Conservation (phyloP, 805 yeast species). For the Metschnikowia koreensis region DNA sequence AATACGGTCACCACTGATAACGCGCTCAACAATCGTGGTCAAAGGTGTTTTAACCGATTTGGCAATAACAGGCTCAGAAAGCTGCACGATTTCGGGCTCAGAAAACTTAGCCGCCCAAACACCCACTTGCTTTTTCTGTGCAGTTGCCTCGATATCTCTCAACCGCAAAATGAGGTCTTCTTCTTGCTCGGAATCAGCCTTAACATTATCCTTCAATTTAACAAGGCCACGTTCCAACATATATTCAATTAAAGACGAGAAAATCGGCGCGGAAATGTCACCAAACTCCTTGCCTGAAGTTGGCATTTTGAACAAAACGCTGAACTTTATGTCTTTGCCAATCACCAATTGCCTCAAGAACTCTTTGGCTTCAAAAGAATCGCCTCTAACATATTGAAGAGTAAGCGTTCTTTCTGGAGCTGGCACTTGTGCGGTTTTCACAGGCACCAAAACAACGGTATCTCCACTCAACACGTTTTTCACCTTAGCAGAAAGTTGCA, state of each 20-base stretch:
- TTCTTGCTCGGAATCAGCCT: constrained; percentile 36
- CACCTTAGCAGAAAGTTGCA: constrained; percentile 50
- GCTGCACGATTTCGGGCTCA: constrained; percentile 22
- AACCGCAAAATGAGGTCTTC: constrained; percentile 39
- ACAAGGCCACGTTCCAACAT: constrained; percentile 59
- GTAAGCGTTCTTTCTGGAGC: constrained; percentile 60
- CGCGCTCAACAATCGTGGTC: constrained; percentile 68
- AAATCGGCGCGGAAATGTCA: constrained; percentile 63
- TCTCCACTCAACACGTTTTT: constrained; percentile 71
- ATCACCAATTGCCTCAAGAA: constrained; percentile 57
- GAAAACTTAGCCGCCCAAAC: constrained; percentile 44
- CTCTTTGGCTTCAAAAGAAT: constrained; percentile 61
- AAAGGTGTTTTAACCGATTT: constrained; percentile 43
- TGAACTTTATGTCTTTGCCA: constrained; percentile 63
- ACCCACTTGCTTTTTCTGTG: constrained; percentile 51
- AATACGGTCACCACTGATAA: constrained; percentile 76
- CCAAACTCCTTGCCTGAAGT: constrained; percentile 64
- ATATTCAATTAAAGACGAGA: constrained; percentile 56
- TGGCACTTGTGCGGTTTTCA: constrained; percentile 39
- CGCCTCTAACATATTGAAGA: constrained; percentile 61
- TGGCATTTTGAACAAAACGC: constrained; percentile 52
- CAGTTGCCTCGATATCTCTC: constrained; percentile 46
- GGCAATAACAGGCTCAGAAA: constrained; percentile 33
- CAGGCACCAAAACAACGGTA: constrained; percentile 59
- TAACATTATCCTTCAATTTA: constrained; percentile 55